Conservation (phyloP, 495 filamentous ascomycete species). For the Antarctomyces pellizariae region DNA sequence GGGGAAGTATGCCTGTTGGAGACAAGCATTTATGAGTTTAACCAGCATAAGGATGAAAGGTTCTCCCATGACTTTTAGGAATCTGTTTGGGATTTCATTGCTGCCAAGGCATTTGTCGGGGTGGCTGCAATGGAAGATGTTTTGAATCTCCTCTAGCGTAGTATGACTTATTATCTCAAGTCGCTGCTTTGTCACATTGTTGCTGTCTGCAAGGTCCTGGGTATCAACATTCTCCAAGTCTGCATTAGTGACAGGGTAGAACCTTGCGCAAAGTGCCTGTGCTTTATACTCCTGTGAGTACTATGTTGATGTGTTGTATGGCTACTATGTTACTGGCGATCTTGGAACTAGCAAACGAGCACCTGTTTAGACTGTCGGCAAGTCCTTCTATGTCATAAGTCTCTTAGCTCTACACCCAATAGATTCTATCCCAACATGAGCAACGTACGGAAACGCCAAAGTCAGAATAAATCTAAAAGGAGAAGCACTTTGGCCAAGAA, state of each 20-base stretch:
- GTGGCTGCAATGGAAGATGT: background rate
- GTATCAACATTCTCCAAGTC: slow-evolving; percentile 6
- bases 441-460: too few relatives aligned
- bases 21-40: slow-evolving; percentile 9
- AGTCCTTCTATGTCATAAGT: too few relatives aligned
- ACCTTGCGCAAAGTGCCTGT: slow-evolving; percentile 4
- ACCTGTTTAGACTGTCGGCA: too few relatives aligned
- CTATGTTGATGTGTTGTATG: too few relatives aligned
- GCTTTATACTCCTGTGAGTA: too few relatives aligned
- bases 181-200: too few relatives aligned
- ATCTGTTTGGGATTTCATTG: background rate
- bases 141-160: background rate
- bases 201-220: background rate
- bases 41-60: background rate
- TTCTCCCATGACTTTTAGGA: background rate
- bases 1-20: slow-evolving; percentile 9
- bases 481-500: too few relatives aligned
- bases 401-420: too few relatives aligned
- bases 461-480: too few relatives aligned
- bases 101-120: background rate
- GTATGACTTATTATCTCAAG: background rate
- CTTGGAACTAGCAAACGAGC: too few relatives aligned
- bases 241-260: slow-evolving; percentile 10
- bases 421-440: too few relatives aligned
- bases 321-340: too few relatives aligned